A percentile compares a stretch with the other conserved stretches of the same genome.
Conservation (phyloP, 169 alveolate genomes). For the Plasmodium cynomolgi region DNA sequence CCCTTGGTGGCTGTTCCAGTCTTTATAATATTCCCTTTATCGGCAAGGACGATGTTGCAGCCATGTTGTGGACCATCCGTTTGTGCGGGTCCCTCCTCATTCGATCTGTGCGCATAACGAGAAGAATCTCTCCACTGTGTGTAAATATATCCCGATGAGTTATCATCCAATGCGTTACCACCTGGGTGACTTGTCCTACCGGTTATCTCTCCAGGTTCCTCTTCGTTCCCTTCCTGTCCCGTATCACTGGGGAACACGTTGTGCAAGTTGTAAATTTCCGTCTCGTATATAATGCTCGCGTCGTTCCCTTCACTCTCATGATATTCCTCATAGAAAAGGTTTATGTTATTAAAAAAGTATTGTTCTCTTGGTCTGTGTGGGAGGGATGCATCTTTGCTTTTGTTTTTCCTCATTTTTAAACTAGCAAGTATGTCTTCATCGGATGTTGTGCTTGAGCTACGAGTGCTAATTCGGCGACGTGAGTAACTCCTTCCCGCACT, state of each 20-base stretch:
- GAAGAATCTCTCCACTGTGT: background rate
- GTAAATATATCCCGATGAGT: background rate
- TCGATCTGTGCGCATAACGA: background rate
- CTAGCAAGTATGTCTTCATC: constrained; percentile 69
- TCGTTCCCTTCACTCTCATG: constrained; percentile 21
- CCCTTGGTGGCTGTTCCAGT: background rate
- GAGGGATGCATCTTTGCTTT: constrained; percentile 3
- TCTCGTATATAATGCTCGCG: constrained; percentile 44
- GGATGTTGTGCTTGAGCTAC: background rate
- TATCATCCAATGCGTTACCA: background rate
- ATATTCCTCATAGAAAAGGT: constrained; percentile 59
- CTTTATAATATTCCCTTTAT: background rate
- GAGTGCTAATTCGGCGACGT: background rate
- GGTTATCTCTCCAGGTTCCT: background rate
- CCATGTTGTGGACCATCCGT: background rate
- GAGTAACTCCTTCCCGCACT: background rate
- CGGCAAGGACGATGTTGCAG: background rate
- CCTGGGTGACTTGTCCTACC: background rate
- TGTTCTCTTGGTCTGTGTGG: constrained; percentile 46
- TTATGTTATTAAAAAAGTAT: constrained; percentile 69
- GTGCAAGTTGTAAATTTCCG: constrained; percentile 63
- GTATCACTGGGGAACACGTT: constrained; percentile 28
- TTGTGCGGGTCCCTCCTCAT: background rate
- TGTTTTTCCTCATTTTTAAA: constrained; percentile 54
- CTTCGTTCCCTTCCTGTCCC: background rate